A percentile compares a stretch with the other conserved stretches of the same genome.
These are phyloP conservation scores for Leptographium wingfieldii DNA, from an alignment of 2,329 filamentous ascomycete species.

Conservation along the genomic window DNA sequence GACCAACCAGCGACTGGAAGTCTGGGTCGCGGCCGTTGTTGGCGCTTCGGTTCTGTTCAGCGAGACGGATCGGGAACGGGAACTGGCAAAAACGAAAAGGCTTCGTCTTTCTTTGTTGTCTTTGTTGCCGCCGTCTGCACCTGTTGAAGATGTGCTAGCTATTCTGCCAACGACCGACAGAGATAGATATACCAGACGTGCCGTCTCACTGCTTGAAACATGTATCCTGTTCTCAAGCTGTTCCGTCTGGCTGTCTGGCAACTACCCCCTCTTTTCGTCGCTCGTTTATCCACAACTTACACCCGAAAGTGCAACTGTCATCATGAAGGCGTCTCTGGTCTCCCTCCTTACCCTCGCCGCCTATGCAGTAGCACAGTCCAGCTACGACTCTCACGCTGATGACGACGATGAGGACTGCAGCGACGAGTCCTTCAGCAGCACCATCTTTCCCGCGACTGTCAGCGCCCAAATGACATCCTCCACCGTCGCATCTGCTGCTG, in stretches of 20 bases:
- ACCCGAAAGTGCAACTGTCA: not conserved
- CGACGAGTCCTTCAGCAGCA: not conserved
- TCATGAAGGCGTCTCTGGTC: conserved; percentile 8
- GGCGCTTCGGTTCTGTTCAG: too few species aligned
- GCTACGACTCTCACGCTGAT: not conserved
- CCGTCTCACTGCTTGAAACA: not conserved
- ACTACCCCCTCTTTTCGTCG: not conserved
- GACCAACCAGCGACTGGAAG: not conserved
- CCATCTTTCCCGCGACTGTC: not conserved
- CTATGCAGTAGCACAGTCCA: not conserved
- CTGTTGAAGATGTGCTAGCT: too few species aligned
- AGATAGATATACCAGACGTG: not conserved
- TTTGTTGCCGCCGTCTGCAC: too few species aligned
- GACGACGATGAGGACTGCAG: conserved; percentile 5
- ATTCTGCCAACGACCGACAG: not conserved
- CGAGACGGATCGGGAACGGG: too few species aligned
- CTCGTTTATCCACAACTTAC: not conserved
- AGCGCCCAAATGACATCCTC: not conserved
- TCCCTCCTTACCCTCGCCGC: conserved; percentile 7
- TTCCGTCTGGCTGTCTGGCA: not conserved
- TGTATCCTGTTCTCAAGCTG: not conserved
- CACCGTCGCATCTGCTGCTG: not conserved
- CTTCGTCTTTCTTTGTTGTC: too few species aligned
- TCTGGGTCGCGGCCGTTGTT: not conserved
- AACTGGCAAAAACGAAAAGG: too few species aligned